These are phyloP conservation scores for Asterochloris erici DNA, from an alignment of 139 green algal species.

Conservation along the genomic window DNA sequence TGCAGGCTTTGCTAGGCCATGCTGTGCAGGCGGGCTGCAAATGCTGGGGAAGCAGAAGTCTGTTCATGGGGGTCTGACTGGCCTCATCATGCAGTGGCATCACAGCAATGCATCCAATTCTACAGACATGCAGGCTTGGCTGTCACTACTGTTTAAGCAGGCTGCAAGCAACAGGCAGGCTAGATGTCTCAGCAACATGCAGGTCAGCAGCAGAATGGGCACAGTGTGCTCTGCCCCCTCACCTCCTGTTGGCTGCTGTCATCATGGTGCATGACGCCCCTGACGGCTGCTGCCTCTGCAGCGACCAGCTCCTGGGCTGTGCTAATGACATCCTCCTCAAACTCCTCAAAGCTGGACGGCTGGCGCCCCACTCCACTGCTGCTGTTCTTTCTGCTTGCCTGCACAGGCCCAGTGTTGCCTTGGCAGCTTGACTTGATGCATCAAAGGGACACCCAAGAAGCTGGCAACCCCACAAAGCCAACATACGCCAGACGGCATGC, in stretches of 20 bases:
- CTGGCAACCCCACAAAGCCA: too few species aligned
- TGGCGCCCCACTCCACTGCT: background rate
- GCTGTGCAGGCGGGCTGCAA: background rate
- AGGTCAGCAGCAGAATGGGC: background rate
- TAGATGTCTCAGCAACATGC: background rate
- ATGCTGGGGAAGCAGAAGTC: background rate
- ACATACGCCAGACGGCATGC: background rate
- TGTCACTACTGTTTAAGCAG: background rate
- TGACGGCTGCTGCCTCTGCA: slow-evolving; percentile 44
- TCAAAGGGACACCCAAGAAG: too few species aligned
- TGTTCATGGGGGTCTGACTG: background rate
- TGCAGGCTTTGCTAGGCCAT: background rate
- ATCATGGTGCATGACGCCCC: slow-evolving; percentile 40
- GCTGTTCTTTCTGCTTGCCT: background rate
- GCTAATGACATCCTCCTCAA: slow-evolving; percentile 21
- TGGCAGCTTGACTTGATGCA: slow-evolving; percentile 1
- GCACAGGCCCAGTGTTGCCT: background rate
- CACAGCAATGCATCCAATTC: background rate
- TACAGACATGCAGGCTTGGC: background rate
- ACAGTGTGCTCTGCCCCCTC: background rate
- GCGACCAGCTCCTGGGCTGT: slow-evolving; percentile 43
- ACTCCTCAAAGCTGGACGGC: background rate
- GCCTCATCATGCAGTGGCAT: background rate
- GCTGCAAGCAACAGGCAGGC: background rate
- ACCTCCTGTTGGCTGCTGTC: slow-evolving; percentile 4